These are phyloP conservation scores for Salicornia ramosissima DNA, from an alignment of 148 eudicot genomes.

Conservation along the genomic window DNA sequence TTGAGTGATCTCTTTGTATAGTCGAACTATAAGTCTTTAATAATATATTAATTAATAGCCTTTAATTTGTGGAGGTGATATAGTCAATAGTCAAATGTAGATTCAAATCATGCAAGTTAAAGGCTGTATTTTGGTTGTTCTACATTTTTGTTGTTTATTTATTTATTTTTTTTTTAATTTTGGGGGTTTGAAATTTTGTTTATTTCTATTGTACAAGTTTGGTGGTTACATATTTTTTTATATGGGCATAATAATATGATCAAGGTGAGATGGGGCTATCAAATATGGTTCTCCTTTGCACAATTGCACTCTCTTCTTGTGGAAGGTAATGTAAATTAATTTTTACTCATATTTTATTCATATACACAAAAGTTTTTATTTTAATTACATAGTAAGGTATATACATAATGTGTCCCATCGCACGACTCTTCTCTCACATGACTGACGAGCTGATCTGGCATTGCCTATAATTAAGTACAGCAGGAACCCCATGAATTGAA, in stretches of 20 bases:
- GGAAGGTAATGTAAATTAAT: slow-evolving; percentile 10
- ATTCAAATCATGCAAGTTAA: neutral
- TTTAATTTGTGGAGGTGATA: neutral
- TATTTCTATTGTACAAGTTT: slow-evolving; percentile 2
- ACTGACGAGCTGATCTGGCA: no score
- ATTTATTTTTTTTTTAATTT: neutral
- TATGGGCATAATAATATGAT: slow-evolving; percentile 15
- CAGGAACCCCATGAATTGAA: no score
- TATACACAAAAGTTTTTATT: no score
- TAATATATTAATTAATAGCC: neutral
- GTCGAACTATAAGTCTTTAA: neutral
- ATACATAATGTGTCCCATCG: no score
- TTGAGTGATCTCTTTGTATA: neutral
- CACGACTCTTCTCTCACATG: no score
- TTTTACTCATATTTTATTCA: no score
- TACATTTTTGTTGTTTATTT: neutral
- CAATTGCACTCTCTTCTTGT: neutral
- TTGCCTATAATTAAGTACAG: no score
- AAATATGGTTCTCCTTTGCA: slow-evolving; percentile 4
- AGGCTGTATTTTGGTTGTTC: no score
- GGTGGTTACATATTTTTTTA: slow-evolving; percentile 2
- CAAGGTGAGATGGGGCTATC: slow-evolving; percentile 10
- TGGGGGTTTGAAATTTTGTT: neutral
- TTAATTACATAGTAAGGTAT: no score
- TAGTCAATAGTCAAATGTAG: neutral